Evolutionary conservation across 2,329 filamentous ascomycete species (phyloP).

Genomic region (Diaporthe vexans): DNA sequence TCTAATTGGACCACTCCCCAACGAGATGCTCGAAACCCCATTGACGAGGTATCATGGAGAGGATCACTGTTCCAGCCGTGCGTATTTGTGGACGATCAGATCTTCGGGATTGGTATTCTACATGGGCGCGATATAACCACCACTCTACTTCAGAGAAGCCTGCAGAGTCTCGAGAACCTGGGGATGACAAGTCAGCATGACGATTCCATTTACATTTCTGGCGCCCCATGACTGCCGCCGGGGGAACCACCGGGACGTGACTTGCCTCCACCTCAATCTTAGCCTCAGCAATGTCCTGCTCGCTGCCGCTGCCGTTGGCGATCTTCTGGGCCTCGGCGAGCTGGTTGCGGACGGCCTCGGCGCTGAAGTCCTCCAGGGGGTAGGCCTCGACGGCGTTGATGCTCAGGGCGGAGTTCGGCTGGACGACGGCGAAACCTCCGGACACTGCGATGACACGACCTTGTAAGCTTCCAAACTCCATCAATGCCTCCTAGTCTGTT

Average conservation of each 20-base stretch:
- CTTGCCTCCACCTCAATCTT: constrained; percentile 98
- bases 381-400: constrained; percentile 99
- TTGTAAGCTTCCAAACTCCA: constrained; percentile 31
- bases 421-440: constrained; percentile 95
- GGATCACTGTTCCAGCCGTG: constrained; percentile 7
- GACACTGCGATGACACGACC: constrained; percentile 73
- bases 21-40: neutral
- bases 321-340: constrained; percentile 97
- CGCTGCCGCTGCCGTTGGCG: constrained; percentile 88
- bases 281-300: constrained; percentile 97
- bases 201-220: neutral
- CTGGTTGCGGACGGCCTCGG: constrained; percentile 89
- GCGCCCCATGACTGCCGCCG: neutral
- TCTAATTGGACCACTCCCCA: constrained; percentile 24
- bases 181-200: constrained; percentile 53
- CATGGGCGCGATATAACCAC: constrained; percentile 51
- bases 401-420: constrained; percentile 94
- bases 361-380: constrained; percentile 95
- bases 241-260: neutral
- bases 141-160: constrained; percentile 81
- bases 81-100: constrained; percentile 13
- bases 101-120: constrained; percentile 50
- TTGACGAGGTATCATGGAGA: neutral
- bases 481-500: neutral
- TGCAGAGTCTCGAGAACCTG: constrained; percentile 88